Evolutionary conservation across 2,329 filamentous ascomycete genomes (phyloP).

Genomic region (Venturia asperata): DNA sequence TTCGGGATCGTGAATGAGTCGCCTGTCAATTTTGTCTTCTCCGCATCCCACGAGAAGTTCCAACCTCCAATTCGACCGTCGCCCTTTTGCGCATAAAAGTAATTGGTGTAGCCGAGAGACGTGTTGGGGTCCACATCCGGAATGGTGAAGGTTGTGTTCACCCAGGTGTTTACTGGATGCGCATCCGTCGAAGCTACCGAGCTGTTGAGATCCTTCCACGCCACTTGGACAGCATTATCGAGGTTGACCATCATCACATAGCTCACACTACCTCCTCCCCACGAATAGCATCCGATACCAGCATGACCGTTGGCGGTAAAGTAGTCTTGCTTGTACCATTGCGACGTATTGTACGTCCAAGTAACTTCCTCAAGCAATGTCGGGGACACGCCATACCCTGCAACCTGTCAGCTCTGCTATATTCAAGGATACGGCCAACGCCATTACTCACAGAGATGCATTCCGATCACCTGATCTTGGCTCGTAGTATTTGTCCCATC

Average conservation of each 20-base stretch:
- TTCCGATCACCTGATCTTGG: slow-evolving; percentile 19
- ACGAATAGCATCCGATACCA: slow-evolving; percentile 40
- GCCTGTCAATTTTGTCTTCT: slow-evolving; percentile 32
- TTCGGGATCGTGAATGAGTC: slow-evolving; percentile 32
- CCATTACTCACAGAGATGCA: slow-evolving; percentile 18
- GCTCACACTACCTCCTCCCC: slow-evolving; percentile 34
- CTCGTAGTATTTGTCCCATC: slow-evolving; percentile 13
- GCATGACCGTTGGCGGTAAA: slow-evolving; percentile 34
- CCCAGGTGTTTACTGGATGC: slow-evolving; percentile 38
- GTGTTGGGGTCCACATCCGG: slow-evolving; percentile 34
- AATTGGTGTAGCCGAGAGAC: slow-evolving; percentile 38
- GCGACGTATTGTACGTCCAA: slow-evolving; percentile 20
- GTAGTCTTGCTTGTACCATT: slow-evolving; percentile 19
- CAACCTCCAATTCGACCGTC: slow-evolving; percentile 34
- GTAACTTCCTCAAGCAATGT: slow-evolving; percentile 18
- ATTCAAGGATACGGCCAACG: neutral
- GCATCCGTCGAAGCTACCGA: slow-evolving; percentile 26
- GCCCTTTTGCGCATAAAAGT: slow-evolving; percentile 36
- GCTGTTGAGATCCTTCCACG: slow-evolving; percentile 40
- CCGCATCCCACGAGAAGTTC: slow-evolving; percentile 33
- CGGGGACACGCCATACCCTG: slow-evolving; percentile 12
- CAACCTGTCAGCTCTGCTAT: neutral
- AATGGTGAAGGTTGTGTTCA: slow-evolving; percentile 29
- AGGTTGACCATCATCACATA: slow-evolving; percentile 40
- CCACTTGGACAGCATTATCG: slow-evolving; percentile 35